Evolutionary conservation across 345 rosid species (phyloP).

Genomic region (Chamaenerion angustifolium): DNA sequence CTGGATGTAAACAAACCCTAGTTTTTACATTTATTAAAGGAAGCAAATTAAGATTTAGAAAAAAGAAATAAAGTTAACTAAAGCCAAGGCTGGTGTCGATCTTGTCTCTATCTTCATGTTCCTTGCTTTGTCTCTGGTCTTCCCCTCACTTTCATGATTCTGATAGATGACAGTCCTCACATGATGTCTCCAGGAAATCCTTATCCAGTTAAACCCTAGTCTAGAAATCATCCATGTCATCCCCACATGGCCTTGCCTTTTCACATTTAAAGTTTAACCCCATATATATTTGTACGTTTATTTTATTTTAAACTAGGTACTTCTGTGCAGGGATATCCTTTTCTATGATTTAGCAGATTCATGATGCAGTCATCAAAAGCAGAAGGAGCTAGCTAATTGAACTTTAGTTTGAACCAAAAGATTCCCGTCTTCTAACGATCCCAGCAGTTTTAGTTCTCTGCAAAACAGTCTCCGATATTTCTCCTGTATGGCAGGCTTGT

Average conservation of each 20-base stretch:
- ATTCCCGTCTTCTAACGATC: too few relatives aligned
- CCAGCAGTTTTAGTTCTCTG: not conserved
- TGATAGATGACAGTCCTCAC: not conserved
- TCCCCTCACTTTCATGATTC: slow-evolving; percentile 19
- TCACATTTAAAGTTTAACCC: not conserved
- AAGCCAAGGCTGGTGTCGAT: not conserved
- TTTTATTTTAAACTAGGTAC: slow-evolving; percentile 9
- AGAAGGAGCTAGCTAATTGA: not conserved
- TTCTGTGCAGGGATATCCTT: slow-evolving; percentile 23
- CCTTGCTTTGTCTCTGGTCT: slow-evolving; percentile 40
- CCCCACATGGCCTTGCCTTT: slow-evolving; percentile 1
- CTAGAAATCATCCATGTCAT: slow-evolving; percentile 3
- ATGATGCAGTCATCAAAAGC: slow-evolving; percentile 15
- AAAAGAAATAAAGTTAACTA: too few relatives aligned
- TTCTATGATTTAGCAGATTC: slow-evolving; percentile 12
- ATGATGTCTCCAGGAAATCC: too few relatives aligned
- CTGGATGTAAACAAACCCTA: too few relatives aligned
- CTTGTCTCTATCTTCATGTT: slow-evolving; percentile 22
- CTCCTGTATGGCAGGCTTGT: too few relatives aligned
- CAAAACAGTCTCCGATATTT: not conserved
- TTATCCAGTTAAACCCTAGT: too few relatives aligned
- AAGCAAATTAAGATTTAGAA: too few relatives aligned
- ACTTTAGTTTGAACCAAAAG: too few relatives aligned
- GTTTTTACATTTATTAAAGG: too few relatives aligned
- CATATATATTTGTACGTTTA: not conserved